Conservation (phyloP, 306 rosid genomes). For the Sicyos edulis region DNA sequence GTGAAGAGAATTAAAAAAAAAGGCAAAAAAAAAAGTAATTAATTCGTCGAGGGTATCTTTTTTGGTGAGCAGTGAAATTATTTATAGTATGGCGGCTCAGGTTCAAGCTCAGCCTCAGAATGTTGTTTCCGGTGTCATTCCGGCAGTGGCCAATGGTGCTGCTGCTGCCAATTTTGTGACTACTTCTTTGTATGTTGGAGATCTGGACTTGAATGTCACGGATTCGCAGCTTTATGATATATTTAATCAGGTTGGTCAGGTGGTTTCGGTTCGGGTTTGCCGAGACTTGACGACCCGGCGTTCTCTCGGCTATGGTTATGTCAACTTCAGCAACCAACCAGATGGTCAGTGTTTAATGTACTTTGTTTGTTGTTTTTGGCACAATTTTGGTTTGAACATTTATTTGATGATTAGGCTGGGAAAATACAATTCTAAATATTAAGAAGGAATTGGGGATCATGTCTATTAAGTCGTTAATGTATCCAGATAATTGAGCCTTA, state of each 20-base stretch:
- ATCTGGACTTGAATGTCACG: conserved; percentile 26
- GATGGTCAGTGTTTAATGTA: conserved; percentile 26
- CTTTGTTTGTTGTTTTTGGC: not conserved
- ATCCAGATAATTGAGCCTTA: not conserved
- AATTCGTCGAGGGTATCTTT: not conserved
- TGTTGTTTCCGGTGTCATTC: conserved; percentile 20
- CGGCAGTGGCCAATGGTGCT: conserved; percentile 26
- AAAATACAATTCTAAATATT: not conserved
- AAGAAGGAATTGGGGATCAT: not conserved
- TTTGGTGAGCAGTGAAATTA: not conserved
- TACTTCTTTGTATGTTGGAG: conserved; percentile 37
- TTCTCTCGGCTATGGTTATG: conserved; percentile 39
- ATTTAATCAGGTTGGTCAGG: conserved; percentile 35
- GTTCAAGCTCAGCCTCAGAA: conserved; percentile 24
- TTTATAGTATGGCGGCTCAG: conserved; percentile 29
- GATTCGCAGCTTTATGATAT: conserved; percentile 35
- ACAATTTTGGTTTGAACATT: not conserved
- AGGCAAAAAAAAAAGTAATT: not conserved
- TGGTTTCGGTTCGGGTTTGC: conserved; percentile 37
- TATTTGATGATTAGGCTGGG: not conserved
- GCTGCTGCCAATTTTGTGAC: conserved; percentile 22
- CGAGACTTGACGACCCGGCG: conserved; percentile 32
- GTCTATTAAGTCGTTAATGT: not conserved
- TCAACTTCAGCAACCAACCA: conserved; percentile 29
- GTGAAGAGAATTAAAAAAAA: not conserved